Evolutionary conservation across 495 filamentous ascomycete genomes (phyloP), one percentile per base, ranked within the genome.

Genomic region (Massariosphaeria phaeospora): DNA sequence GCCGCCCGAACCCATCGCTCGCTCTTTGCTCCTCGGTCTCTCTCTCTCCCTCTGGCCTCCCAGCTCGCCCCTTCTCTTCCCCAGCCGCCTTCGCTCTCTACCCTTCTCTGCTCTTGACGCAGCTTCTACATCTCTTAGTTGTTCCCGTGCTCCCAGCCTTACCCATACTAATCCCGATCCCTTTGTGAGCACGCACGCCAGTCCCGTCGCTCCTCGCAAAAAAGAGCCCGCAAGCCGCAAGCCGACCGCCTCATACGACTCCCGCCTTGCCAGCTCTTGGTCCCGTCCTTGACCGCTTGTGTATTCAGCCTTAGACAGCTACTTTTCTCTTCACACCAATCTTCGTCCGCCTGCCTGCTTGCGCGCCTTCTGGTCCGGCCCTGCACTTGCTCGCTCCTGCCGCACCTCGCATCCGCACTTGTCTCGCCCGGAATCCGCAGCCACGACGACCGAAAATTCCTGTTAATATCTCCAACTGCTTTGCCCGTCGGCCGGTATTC

Each of bases 1-100:
- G 56, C 68, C 67, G 71, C 73, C 70, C 67, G 73, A 70, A 70
- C 72, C 64, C 61, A 52, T 65, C 70, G 68, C 67, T 72, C 74
- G 58, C 68, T 65, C 67, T 69, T 66, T 66, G 70, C 69, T 40
- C 52, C 59, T 59, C 53, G 45, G 62, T 59, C 54, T 44, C 65
- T 44, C 59, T 57, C 47, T 52, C 58, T 52, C 52, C 55, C 30
- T 45, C 39, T 50, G 52, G 53, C 60, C 44, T 31, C 44, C 57
- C 42, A 42, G 52, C 60, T 43, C 58, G 21, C 51, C 35, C 66
- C 61, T 31, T 66, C 68, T 66, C 59, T 68, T 59, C 56, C 63
- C 27, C 31, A 17, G 7, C 30, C 44, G 18, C 20, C 44, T 38
- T 18, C 42, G n/a, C 53, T 54, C n/a, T n/a, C n/a, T n/a, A n/a